Base-by-base conservation (phyloP, 495 filamentous ascomycete genomes). In the Penicillium mononematosum region DNA sequence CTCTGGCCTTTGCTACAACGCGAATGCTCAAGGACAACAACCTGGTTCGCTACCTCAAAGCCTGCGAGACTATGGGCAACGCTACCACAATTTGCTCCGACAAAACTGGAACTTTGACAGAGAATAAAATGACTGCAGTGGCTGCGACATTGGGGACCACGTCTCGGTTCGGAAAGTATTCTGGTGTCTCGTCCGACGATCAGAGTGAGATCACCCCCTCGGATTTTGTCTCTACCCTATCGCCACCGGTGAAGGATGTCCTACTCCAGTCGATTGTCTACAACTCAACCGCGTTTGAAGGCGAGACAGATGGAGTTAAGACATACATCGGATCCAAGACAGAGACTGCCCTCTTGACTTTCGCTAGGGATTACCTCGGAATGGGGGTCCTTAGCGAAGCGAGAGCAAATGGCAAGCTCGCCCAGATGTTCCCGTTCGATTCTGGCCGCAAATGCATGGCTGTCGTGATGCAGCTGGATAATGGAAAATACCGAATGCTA, bases 21-120 rank as follows among this genome's bases (percentile, higher is more conserved):
- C 81, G 91, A 25, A 98, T 98, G 93, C 76, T 96, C 45, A 94
- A 89, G 70, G 93, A 97, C 63, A 93, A 96, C 73, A 97, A 97
- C 60, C 71, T 98, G 47, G 93, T 98, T 49, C 89, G 93, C 27
- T 82, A 93, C 53, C 78, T 98, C 39, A 87, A 91, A 63, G 92
- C 93, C 44, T 98, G 93, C 70, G 93, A 98, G 70, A 95, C 93
- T n/a, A 98, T 98, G 93, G 93, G 93, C 22, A 96, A 96, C 71
- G 93, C 93, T 5, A 96, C 92, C 0, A 93, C 90, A 2, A 90
- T 98, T 47, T 98, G 93, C 73, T 96, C 92, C 3, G 93, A 98
- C 75, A 98, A 98, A 70, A 98, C 93, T 0, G 93, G 93, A 53
- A 98, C 93, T 3, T 77, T 98, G n/a, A 94, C 90, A 0, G 86